Base-by-base conservation (phyloP, 2,329 filamentous ascomycete genomes). In the Acarospora socialis region DNA sequence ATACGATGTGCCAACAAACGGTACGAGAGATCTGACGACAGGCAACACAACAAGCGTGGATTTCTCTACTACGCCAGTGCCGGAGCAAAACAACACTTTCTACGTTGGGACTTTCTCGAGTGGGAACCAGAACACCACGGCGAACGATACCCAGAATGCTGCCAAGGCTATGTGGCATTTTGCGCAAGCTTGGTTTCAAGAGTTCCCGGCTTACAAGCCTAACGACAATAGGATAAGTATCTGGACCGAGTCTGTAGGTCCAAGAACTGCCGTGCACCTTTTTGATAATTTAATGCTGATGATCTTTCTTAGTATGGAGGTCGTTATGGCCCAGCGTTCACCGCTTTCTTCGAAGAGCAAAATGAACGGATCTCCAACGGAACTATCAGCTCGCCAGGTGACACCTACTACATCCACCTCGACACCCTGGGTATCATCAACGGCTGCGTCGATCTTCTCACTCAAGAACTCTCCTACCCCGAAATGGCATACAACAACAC, bases 191-290 rank as follows among this genome's bases (percentile, higher is more conserved):
- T 81, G 74, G 60, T 70, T 73, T 33, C 59, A 66, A 4, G 65
- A 70, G 18, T 80, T 80, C 36, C 73, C 71, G 0, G 60, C 63
- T 18, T 77, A 79, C 45, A 62, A 68, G 46, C 65, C 65, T 3
- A 64, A 66, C 25, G 65, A 74, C 37, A 65, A 71, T 27, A 51
- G 52, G 10, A 50, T 61, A 23, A 57, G 55, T 36, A 51, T 61
- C 29, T 61, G 55, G 55, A 60, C 55, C 1, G 57, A 61, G 41
- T 60, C 58, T 13, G 35, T 38, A 28, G 23, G 35, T 18, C 6
- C 9, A 16, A 7, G 23, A n/a, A n/a, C n/a, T n/a, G n/a, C n/a
- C n/a, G n/a, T n/a, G n/a, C n/a, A n/a, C n/a, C 15, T 9, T 38
- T 12, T 16, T 19, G 3, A 3, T 10, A 14, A 10, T 9, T 10